These are phyloP conservation scores for Ampelocalamus luodianensis DNA, from an alignment of 176 grass and related monocot genomes.

Conservation along the genomic window DNA sequence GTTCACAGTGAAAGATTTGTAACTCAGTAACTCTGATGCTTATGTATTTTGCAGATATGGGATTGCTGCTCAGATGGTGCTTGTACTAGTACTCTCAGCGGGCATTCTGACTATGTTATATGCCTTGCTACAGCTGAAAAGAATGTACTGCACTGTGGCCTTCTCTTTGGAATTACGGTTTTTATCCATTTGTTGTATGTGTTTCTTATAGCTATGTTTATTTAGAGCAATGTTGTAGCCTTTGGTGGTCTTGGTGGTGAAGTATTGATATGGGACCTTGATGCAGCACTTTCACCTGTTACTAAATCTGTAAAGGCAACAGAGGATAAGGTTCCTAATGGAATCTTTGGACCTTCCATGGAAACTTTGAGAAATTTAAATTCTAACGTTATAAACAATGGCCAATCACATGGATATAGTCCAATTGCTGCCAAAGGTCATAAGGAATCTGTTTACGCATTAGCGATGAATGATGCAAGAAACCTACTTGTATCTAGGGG, in stretches of 20 bases:
- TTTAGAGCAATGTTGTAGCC: slow-evolving; percentile 72
- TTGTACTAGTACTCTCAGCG: slow-evolving; percentile 70
- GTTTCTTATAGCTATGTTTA: too few species aligned
- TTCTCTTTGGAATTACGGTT: not conserved
- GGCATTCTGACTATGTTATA: slow-evolving; percentile 82
- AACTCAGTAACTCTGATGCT: too few species aligned
- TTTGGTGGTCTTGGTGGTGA: slow-evolving; percentile 32
- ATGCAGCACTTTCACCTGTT: slow-evolving; percentile 61
- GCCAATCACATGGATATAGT: too few species aligned
- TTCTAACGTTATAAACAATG: too few species aligned
- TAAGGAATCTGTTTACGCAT: too few species aligned
- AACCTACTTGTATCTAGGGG: too few species aligned
- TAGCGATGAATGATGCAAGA: too few species aligned
- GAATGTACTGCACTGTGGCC: slow-evolving; percentile 51
- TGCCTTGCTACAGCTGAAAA: slow-evolving; percentile 56
- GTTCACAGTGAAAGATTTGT: too few species aligned
- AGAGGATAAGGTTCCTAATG: too few species aligned
- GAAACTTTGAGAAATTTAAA: too few species aligned
- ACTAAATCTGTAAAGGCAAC: slow-evolving; percentile 58
- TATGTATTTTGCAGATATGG: slow-evolving; percentile 27
- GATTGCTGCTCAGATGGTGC: slow-evolving; percentile 70
- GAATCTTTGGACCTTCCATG: too few species aligned
- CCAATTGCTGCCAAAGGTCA: too few species aligned
- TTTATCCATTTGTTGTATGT: slow-evolving; percentile 20
- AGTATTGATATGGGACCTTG: slow-evolving; percentile 87